Percentiles rank a stretch among this genome's conserved stretches.
Evolutionary conservation across 148 eudicot genomes (phyloP).

Genomic region (Heliamphora exappendiculata): DNA sequence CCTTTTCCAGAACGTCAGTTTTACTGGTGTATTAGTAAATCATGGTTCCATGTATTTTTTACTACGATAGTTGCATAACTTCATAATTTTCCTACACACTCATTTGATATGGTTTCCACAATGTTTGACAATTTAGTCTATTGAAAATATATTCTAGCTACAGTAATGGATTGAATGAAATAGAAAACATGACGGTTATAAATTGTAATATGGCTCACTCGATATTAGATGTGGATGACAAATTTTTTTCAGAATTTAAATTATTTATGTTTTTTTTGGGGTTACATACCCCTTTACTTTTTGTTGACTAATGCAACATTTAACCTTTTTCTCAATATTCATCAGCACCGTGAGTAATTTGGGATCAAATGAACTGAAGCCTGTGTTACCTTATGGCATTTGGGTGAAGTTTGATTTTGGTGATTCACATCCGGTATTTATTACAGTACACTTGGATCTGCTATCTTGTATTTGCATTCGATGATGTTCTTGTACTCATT

Average conservation of each 20-base stretch:
- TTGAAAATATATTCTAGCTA: background rate
- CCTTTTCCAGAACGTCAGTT: background rate
- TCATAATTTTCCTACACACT: background rate
- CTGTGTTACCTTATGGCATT: slow-evolving; percentile 64
- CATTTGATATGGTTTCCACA: background rate
- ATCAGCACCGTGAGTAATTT: slow-evolving; percentile 55
- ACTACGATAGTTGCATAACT: background rate
- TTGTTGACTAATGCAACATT: background rate
- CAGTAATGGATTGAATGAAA: too few species aligned
- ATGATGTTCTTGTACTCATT: background rate
- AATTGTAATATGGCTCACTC: too few species aligned
- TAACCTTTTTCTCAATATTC: slow-evolving; percentile 5
- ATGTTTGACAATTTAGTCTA: too few species aligned
- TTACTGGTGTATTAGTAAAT: background rate
- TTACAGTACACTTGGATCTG: background rate
- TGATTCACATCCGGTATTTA: slow-evolving; percentile 91
- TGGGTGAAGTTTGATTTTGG: slow-evolving; percentile 92
- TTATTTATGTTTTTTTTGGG: background rate
- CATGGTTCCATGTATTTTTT: background rate
- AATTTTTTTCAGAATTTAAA: too few species aligned
- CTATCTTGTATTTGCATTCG: background rate
- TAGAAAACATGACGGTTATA: too few species aligned
- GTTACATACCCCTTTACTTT: background rate
- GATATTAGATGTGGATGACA: too few species aligned
- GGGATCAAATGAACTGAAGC: slow-evolving; percentile 52